These are phyloP conservation scores for Cladophialophora psammophila DNA, from an alignment of 2,329 filamentous ascomycete genomes.

Conservation along the genomic window DNA sequence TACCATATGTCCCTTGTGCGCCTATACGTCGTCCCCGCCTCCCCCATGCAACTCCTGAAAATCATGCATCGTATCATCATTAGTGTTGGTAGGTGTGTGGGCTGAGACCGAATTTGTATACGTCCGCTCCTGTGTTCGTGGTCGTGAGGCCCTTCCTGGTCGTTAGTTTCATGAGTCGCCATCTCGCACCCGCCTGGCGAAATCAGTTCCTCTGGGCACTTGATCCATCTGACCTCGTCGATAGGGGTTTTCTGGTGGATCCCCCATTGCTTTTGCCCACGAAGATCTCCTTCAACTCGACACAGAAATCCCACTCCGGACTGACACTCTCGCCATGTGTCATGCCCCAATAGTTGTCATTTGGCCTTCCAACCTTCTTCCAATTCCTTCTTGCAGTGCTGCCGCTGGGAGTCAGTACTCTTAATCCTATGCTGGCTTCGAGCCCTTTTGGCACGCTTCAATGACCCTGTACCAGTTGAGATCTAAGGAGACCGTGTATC, in stretches of 20 bases:
- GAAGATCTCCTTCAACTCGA: neutral
- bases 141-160: neutral
- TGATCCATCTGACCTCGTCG: neutral
- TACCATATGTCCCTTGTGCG: conserved; percentile 5
- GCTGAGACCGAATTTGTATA: neutral
- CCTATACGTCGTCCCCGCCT: neutral
- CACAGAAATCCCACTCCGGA: neutral
- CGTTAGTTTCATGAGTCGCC: neutral
- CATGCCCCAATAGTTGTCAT: neutral
- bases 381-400: neutral
- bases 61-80: conserved; percentile 1
- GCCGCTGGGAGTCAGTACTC: neutral
- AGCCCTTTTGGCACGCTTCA: neutral
- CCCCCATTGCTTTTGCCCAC: neutral
- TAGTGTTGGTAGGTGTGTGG: neutral
- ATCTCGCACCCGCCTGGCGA: neutral
- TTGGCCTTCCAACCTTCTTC: neutral
- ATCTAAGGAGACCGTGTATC: neutral
- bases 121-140: neutral
- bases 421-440: neutral
- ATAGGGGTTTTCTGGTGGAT: neutral
- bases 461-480: neutral
- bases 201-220: neutral
- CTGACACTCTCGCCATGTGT: neutral
- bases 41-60: neutral